These are phyloP conservation scores for Zoysia pacifica DNA, from an alignment of 176 grass and related monocot species.

Conservation along the genomic window DNA sequence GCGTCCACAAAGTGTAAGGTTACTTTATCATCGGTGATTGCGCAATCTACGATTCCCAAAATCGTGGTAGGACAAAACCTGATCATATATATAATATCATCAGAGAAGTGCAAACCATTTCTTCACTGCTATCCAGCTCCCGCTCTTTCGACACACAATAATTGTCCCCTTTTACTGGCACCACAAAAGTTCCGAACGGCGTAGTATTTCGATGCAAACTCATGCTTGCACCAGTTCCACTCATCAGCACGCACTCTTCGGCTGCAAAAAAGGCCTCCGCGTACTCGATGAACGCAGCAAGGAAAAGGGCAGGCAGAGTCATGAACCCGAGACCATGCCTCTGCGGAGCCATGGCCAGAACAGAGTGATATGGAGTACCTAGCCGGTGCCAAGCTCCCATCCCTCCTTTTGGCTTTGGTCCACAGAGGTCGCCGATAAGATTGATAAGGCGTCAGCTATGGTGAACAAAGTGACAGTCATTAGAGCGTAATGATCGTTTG, in stretches of 20 bases:
- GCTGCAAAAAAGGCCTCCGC: slow-evolving; percentile 10
- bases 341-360: slow-evolving; percentile 26
- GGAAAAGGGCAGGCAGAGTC: slow-evolving; percentile 22
- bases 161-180: not conserved
- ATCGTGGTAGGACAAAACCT: not conserved
- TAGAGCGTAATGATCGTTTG: slow-evolving; percentile 10
- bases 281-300: slow-evolving; percentile 32
- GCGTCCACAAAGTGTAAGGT: not conserved
- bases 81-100: not conserved
- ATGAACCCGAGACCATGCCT: not conserved
- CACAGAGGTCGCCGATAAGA: slow-evolving; percentile 22
- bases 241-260: not conserved
- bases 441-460: slow-evolving; percentile 18
- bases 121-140: slow-evolving; percentile 1
- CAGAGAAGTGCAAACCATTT: not conserved
- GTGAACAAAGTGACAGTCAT: not conserved
- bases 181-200: not conserved
- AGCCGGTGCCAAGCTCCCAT: slow-evolving; percentile 6
- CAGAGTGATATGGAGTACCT: not conserved
- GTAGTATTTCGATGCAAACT: slow-evolving; percentile 19
- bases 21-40: not conserved
- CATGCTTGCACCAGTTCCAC: slow-evolving; percentile 19
- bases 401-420: slow-evolving; percentile 19
- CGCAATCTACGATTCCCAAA: slow-evolving; percentile 1
- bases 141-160: slow-evolving; percentile 21